These are phyloP conservation scores for Aurinia saxatilis DNA, from an alignment of 345 rosid genomes.

Conservation along the genomic window DNA sequence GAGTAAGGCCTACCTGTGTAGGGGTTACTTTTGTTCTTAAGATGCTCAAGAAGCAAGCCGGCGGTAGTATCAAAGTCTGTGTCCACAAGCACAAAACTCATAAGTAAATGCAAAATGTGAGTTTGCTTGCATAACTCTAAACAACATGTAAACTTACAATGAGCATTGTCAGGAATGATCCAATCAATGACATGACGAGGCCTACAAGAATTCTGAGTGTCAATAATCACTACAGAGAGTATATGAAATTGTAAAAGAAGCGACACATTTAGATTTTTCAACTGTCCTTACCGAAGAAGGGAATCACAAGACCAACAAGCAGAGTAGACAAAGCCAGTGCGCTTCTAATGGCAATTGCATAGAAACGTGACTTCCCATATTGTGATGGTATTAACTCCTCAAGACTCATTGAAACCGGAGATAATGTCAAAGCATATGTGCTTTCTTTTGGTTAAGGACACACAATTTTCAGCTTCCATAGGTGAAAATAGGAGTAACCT, in stretches of 20 bases:
- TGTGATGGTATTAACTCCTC: constrained; percentile 80
- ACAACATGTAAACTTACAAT: constrained; percentile 53
- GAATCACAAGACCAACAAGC: constrained; percentile 69
- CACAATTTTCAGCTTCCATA: not conserved
- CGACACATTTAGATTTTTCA: not conserved
- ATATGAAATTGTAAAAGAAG: not conserved
- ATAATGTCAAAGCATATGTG: constrained; percentile 83
- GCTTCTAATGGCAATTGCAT: constrained; percentile 63
- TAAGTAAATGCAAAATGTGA: not conserved
- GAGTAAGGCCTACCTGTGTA: constrained; percentile 42
- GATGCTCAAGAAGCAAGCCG: constrained; percentile 86
- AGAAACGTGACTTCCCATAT: constrained; percentile 48
- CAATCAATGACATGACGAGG: constrained; percentile 76
- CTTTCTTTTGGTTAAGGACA: constrained; percentile 30
- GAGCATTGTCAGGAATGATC: constrained; percentile 88
- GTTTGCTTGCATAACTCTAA: not conserved
- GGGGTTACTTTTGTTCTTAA: constrained; percentile 43
- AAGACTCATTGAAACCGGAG: constrained; percentile 92
- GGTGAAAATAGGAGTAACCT: not conserved
- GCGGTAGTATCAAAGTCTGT: constrained; percentile 93
- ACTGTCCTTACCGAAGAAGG: constrained; percentile 65
- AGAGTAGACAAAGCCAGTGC: constrained; percentile 68
- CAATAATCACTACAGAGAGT: not conserved
- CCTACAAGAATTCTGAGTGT: constrained; percentile 36
- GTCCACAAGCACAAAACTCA: constrained; percentile 7